Percentiles rank a stretch among this genome's conserved stretches.
These are phyloP conservation scores for Protostelium mycophagum DNA, from an alignment of 78 protist genomes.

Conservation along the genomic window DNA sequence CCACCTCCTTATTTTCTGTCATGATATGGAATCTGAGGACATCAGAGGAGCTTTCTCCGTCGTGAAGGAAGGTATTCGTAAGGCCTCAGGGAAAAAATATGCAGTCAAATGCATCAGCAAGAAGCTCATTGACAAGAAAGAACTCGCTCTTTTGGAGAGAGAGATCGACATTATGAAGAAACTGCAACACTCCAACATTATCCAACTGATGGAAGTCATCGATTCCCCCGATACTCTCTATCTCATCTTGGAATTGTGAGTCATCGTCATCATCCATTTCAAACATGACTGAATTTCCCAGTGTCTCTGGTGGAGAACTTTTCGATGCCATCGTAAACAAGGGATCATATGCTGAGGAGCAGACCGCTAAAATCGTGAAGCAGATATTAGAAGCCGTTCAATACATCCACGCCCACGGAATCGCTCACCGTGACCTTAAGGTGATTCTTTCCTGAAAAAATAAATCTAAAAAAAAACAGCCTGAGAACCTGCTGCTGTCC, in stretches of 20 bases:
- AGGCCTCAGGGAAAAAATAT: conserved; percentile 27
- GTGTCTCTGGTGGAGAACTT: conserved; percentile 69
- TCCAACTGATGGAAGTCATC: conserved; percentile 60
- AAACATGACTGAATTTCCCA: background rate
- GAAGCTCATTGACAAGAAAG: conserved; percentile 68
- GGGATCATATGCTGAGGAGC: conserved; percentile 61
- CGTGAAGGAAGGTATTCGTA: conserved; percentile 59
- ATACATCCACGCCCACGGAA: conserved; percentile 67
- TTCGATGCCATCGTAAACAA: conserved; percentile 65
- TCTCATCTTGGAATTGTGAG: conserved; percentile 65
- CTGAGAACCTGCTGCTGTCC: conserved; percentile 55
- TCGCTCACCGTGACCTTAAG: conserved; percentile 70
- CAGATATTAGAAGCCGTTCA: conserved; percentile 64
- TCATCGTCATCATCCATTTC: background rate
- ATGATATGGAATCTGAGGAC: background rate
- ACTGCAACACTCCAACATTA: conserved; percentile 59
- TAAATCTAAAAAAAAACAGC: conserved; percentile 10
- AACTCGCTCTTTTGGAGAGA: conserved; percentile 43
- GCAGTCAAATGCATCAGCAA: conserved; percentile 63
- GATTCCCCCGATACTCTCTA: conserved; percentile 25
- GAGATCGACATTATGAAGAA: conserved; percentile 74
- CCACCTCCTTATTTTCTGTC: too few relatives aligned
- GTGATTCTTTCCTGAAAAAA: background rate
- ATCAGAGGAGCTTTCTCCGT: conserved; percentile 65
- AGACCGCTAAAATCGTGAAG: conserved; percentile 65